Base-by-base conservation (phyloP, 257 asterid genomes). In the Datura wrightii region DNA sequence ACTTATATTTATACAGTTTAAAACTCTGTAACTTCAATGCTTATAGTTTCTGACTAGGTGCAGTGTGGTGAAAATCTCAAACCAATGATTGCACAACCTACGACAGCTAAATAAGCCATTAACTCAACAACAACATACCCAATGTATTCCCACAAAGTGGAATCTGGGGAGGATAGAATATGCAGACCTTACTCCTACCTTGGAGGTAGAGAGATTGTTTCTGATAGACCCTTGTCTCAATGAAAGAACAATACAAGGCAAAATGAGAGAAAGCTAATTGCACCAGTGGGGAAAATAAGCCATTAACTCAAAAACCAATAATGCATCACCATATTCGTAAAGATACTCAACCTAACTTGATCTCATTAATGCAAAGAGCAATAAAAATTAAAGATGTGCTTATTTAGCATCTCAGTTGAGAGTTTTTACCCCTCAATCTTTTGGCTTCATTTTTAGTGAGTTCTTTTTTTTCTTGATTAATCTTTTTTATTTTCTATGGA, bases 391-490 rank as follows among this genome's bases (percentile, higher is more conserved):
- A 69, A 37, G 4, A 69, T 9, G 3, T 15, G 52, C 78, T 65
- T 34, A 65, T 65, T 24, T 10, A 65, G 72, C 72, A 65, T 65
- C 10, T 34, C n/a, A 65, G 72, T 34, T 65, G 72, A 65, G n/a
- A 65, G n/a, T 66, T 66, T 36, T n/a, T 16, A 59, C 74, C 74
- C 41, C 5, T 69, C 53, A 18, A 69, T 69, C 52, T 69, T 3
- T 39, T 39, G 50, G 24, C 24, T 69, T 16, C 34, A 16, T 69
- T 69, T 69, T 41, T 34, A 10, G 41, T 8, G 78, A 67, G 52
- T 67, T 37, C 19, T 58, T 58, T 58, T 56, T 24, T 6, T n/a
- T 58, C 62, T 15, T 18, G 65, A 58, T 18, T n/a, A n/a, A n/a
- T 58, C 6, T 58, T 58, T 58, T 58, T 58, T 58, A 10, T 58